phyloP scores from a whole-genome alignment of 257 asterid species.

The Dorcoceras hygrometricum region DNA sequence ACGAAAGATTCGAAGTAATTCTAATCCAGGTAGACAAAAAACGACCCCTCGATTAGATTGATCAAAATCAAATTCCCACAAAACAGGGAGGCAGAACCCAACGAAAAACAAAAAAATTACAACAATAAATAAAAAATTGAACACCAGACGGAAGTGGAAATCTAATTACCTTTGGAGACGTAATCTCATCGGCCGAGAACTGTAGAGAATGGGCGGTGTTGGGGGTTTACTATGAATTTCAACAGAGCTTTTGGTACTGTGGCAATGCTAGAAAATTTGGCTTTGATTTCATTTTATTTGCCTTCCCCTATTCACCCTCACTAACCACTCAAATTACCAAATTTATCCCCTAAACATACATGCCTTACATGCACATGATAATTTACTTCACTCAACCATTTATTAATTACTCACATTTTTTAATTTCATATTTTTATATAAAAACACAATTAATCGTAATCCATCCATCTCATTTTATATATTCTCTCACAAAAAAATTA shows the following conservation, averaged over 20 bases:
- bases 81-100: not conserved
- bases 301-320: conserved; percentile 23
- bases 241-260: conserved; percentile 23
- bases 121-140: not conserved
- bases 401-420: no score
- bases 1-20: not conserved
- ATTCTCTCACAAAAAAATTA: no score
- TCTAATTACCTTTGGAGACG: conserved; percentile 26
- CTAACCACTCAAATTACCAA: not conserved
- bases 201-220: conserved; percentile 17
- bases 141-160: not conserved
- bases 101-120: not conserved
- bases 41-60: not conserved
- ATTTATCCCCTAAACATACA: no score
- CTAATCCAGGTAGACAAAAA: no score
- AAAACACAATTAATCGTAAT: no score
- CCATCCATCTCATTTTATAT: no score
- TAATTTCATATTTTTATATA: no score
- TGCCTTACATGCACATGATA: no score
- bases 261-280: conserved; percentile 9
- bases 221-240: conserved; percentile 25
- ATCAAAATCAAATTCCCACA: not conserved
- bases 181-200: conserved; percentile 9
- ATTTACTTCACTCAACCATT: no score
- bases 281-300: conserved; percentile 14